Evolutionary conservation across 495 filamentous ascomycete genomes (phyloP).

Genomic region (Talaromyces stipitatus): DNA sequence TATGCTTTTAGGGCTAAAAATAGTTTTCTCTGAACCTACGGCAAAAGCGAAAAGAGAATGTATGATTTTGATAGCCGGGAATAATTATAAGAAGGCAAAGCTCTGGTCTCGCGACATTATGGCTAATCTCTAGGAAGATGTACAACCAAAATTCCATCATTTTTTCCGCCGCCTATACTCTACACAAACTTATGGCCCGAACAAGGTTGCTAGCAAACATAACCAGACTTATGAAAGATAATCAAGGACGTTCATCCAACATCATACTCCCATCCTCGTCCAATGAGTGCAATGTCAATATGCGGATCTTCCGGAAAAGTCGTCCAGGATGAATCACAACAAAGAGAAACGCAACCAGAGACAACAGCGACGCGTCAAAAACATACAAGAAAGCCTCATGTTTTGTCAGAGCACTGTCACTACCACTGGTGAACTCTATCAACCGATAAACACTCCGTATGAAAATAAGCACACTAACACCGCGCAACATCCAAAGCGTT

Average conservation of each 20-base stretch:
- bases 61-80: not conserved
- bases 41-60: not conserved
- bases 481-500: constrained; percentile 34
- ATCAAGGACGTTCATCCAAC: not conserved
- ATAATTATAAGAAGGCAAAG: no score
- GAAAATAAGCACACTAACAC: constrained; percentile 27
- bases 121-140: no score
- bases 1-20: no score
- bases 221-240: not conserved
- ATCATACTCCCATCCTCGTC: not conserved
- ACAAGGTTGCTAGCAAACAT: no score
- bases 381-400: constrained; percentile 33
- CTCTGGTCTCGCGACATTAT: no score
- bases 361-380: constrained; percentile 30
- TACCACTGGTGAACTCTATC: constrained; percentile 28
- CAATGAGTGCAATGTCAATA: not conserved
- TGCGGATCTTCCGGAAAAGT: constrained; percentile 20
- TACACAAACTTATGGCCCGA: no score
- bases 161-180: not conserved
- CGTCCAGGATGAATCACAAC: constrained; percentile 25
- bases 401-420: constrained; percentile 15
- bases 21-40: not conserved
- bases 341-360: constrained; percentile 16
- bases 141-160: no score
- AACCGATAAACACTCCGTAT: constrained; percentile 33